Conservation (phyloP, 441 rosid species). For the Cnidoscolus chayamansa region DNA sequence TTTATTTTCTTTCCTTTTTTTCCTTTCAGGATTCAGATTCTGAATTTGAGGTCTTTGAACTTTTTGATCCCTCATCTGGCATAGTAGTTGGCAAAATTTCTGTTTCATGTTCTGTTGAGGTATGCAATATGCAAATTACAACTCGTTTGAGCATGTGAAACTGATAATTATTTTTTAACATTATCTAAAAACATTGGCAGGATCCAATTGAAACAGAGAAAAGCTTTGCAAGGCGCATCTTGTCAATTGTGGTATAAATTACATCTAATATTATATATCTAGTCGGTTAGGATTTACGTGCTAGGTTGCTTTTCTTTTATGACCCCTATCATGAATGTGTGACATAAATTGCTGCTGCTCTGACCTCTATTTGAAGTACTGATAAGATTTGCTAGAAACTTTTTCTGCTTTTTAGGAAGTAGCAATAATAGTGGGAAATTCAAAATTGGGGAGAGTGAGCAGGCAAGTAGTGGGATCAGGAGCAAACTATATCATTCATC, state of each 20-base stretch:
- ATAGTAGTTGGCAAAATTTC: conserved; percentile 58
- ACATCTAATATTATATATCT: conserved; percentile 6
- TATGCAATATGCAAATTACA: conserved; percentile 26
- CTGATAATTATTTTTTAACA: conserved; percentile 22
- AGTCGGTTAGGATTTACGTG: not conserved
- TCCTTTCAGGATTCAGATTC: conserved; percentile 59
- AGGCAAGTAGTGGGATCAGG: not conserved
- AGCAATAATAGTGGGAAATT: not conserved
- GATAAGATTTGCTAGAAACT: not conserved
- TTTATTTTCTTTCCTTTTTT: not conserved
- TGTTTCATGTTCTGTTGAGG: conserved; percentile 86
- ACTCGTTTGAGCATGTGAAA: conserved; percentile 6
- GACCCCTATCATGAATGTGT: not conserved
- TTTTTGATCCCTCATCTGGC: conserved; percentile 63
- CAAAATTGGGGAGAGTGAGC: not conserved
- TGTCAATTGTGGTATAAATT: conserved; percentile 72
- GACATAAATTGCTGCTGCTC: not conserved
- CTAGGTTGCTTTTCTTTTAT: not conserved
- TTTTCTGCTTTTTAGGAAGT: not conserved
- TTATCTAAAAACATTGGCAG: conserved; percentile 39
- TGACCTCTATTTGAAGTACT: not conserved
- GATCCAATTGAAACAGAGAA: conserved; percentile 90
- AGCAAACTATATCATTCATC: not conserved
- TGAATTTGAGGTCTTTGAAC: conserved; percentile 46
- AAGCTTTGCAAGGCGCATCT: conserved; percentile 77